phyloP scores from a whole-genome alignment of 2,329 filamentous ascomycete genomes.

The Alternaria sp. region DNA sequence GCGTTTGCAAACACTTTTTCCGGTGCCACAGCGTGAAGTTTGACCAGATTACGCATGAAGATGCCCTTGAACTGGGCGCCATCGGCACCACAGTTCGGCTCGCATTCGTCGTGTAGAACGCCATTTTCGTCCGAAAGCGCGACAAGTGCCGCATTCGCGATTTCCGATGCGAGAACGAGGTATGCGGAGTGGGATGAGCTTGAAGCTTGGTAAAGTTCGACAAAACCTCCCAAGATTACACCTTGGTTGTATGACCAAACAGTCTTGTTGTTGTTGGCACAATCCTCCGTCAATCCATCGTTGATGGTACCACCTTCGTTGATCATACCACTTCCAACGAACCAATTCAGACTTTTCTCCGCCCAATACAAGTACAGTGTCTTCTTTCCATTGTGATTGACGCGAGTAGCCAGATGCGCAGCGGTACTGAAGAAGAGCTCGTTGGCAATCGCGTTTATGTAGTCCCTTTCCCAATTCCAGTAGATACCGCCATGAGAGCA shows the following conservation, averaged over 20 bases:
- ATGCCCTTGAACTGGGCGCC: conserved; percentile 75
- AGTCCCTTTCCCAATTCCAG: conserved; percentile 55
- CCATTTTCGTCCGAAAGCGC: conserved; percentile 47
- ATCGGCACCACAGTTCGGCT: conserved; percentile 48
- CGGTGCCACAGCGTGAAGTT: conserved; percentile 61
- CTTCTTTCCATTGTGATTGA: conserved; percentile 36
- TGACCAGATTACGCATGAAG: conserved; percentile 69
- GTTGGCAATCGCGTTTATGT: conserved; percentile 63
- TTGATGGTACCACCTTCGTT: conserved; percentile 59
- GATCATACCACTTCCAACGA: conserved; percentile 56
- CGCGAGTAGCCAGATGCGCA: conserved; percentile 62
- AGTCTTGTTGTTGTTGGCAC: conserved; percentile 58
- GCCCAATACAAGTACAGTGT: conserved; percentile 56
- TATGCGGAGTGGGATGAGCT: conserved; percentile 34
- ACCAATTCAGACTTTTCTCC: conserved; percentile 59
- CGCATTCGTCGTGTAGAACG: conserved; percentile 52
- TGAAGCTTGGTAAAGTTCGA: conserved; percentile 58
- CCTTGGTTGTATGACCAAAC: conserved; percentile 67
- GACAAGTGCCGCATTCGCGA: conserved; percentile 49
- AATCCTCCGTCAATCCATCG: conserved; percentile 59
- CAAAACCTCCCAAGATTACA: conserved; percentile 64
- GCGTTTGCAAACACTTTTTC: conserved; percentile 60
- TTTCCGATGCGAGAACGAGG: conserved; percentile 44
- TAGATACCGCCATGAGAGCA: conserved; percentile 58
- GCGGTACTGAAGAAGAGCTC: conserved; percentile 63